Base-by-base conservation (phyloP, 768 basidiomycete species). In the Psilocybe cyanescens region DNA sequence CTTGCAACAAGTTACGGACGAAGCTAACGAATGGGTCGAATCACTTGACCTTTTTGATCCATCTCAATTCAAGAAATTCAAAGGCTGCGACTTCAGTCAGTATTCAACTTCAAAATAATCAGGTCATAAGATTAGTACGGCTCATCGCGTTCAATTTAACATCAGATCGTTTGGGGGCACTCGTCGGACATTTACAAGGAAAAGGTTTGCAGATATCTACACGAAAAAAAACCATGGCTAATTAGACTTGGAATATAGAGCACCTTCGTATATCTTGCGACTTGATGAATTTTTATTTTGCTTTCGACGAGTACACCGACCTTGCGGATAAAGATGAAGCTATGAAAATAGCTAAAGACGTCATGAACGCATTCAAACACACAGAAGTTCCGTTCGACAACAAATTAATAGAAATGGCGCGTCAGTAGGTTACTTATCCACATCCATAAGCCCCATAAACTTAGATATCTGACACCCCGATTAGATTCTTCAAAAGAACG, bases 261-360 rank as follows among this genome's bases (percentile, higher is more conserved):
- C 54, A 65, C 31, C 62, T 69, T 44, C 64, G 68, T 7, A 65
- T 67, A n/a, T 51, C 62, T 12, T 67, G 82, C 57, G 83, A 85
- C 60, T 68, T 85, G 56, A 83, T 85, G 80, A 76, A 81, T 41
- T 62, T 83, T 7, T 76, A 82, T 60, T 84, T 82, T 65, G 61
- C 83, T 39, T 73, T 82, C 59, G 84, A 86, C 65, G 81, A 83
- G 63, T 76, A 79, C 59, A 78, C 81, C 4, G 85, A 86, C 67
- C 67, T 75, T 8, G 73, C 71, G 0, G 60, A 71, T 17, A 71
- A 64, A 0, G 53, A 71, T 0, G 73, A 68, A 16, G 81, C 75
- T 12, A 73, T 68, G 3, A 45, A 63, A 14, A 70, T 72, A 44
- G 75, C 70, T 0, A 67, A 72, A 30, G 68, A 78, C 8, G 72